Conservation (phyloP, 257 asterid genomes). For the Solanum clarkiae region DNA sequence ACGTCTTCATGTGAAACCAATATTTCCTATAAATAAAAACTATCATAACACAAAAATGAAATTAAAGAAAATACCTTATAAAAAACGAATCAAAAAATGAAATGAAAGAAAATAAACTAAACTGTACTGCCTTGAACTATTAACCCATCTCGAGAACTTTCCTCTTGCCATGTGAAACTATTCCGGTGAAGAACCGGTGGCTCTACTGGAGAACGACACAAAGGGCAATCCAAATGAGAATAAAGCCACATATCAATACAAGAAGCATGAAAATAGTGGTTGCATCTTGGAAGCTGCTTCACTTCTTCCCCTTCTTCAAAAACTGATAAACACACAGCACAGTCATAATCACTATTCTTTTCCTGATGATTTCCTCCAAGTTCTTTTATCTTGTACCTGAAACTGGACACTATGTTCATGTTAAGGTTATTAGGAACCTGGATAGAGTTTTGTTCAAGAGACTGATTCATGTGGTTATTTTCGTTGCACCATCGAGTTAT, state of each 20-base stretch:
- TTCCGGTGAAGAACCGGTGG: neutral
- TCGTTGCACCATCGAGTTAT: slow-evolving; percentile 19
- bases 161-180: neutral
- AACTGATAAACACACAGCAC: slow-evolving; percentile 58
- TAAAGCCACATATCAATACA: slow-evolving; percentile 78
- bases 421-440: neutral
- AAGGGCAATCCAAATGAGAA: slow-evolving; percentile 58
- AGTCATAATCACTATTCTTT: slow-evolving; percentile 15
- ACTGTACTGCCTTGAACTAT: slow-evolving; percentile 3
- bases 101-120: neutral
- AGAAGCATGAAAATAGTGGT: slow-evolving; percentile 56
- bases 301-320: slow-evolving; percentile 59
- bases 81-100: neutral
- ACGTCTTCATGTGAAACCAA: neutral
- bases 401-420: slow-evolving; percentile 18
- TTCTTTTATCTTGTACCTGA: slow-evolving; percentile 38
- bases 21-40: neutral
- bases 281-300: slow-evolving; percentile 44
- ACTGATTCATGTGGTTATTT: neutral
- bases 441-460: neutral
- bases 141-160: slow-evolving; percentile 20
- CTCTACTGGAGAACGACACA: slow-evolving; percentile 58
- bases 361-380: neutral
- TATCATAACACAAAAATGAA: neutral
- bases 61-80: neutral